Conservation (phyloP, 306 rosid genomes). For the Rosa multiflora region DNA sequence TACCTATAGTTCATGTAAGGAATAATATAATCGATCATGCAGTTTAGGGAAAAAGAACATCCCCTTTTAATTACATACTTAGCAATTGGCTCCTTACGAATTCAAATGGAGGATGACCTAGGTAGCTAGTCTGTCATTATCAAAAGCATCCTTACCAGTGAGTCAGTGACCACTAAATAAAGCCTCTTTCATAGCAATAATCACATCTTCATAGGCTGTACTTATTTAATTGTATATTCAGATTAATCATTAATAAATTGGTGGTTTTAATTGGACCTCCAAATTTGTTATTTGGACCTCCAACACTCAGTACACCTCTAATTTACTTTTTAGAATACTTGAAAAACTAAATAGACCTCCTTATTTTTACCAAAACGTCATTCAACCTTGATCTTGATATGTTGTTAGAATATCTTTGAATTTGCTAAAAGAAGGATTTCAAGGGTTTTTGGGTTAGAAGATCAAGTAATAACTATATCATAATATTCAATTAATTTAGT, state of each 20-base stretch:
- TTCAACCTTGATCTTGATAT: no score
- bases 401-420: no score
- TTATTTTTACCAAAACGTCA: no score
- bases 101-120: neutral
- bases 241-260: neutral
- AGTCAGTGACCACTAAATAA: neutral
- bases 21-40: neutral
- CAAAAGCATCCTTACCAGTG: neutral
- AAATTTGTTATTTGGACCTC: no score
- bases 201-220: neutral
- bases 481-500: no score
- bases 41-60: neutral
- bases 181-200: neutral
- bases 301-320: no score
- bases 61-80: neutral
- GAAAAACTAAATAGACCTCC: no score
- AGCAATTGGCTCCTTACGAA: neutral
- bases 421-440: no score
- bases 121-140: neutral
- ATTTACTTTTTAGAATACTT: no score
- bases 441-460: no score
- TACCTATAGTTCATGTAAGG: neutral
- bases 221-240: neutral
- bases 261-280: no score
- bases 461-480: no score